A percentile compares a stretch with the other conserved stretches of the same genome.
phyloP scores from a whole-genome alignment of 2,329 filamentous ascomycete species.

The Tolypocladium album region DNA sequence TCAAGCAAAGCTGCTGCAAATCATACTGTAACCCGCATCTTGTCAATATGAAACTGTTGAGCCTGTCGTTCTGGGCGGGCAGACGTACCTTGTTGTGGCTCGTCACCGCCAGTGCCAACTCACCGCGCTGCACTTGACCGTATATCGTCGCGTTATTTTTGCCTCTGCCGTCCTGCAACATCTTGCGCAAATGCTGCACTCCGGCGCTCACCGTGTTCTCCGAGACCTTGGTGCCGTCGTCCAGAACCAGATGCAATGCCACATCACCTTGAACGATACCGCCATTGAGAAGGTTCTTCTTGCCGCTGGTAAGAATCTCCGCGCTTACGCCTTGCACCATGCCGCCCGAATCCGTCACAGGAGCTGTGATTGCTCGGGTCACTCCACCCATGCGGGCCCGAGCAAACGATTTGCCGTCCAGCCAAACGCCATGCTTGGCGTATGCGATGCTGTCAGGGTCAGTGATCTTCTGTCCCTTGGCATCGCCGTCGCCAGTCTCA shows the following conservation, averaged over 20 bases:
- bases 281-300: neutral
- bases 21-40: neutral
- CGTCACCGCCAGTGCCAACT: constrained; percentile 27
- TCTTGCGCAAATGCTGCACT: constrained; percentile 22
- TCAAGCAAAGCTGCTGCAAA: neutral
- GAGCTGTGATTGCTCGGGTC: constrained; percentile 30
- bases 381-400: constrained; percentile 32
- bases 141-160: constrained; percentile 23
- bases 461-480: constrained; percentile 5
- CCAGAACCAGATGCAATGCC: constrained; percentile 12
- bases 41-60: neutral
- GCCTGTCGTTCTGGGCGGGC: constrained; percentile 19
- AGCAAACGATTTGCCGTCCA: constrained; percentile 28
- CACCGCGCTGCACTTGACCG: constrained; percentile 23
- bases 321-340: constrained; percentile 24
- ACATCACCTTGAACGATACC: neutral
- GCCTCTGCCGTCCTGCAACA: constrained; percentile 20
- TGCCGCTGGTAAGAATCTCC: neutral
- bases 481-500: neutral
- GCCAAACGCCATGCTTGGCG: constrained; percentile 28
- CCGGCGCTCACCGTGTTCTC: constrained; percentile 12
- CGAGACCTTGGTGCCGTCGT: constrained; percentile 19
- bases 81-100: constrained; percentile 27
- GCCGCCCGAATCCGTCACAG: constrained; percentile 13
- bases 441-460: constrained; percentile 20